phyloP scores from a whole-genome alignment of 306 rosid species.

The Sechiopsis laciniata region DNA sequence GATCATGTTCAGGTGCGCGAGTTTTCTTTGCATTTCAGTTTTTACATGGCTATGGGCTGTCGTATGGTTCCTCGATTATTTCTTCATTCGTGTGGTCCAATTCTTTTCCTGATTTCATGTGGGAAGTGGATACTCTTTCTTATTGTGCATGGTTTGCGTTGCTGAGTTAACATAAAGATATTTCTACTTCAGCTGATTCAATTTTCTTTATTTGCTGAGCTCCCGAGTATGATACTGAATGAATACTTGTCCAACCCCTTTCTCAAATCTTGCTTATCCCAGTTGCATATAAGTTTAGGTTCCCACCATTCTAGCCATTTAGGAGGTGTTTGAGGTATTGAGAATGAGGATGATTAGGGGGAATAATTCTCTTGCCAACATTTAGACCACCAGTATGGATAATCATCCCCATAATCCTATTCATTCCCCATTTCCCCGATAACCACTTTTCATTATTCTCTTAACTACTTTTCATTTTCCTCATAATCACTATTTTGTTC shows the following conservation, averaged over 20 bases:
- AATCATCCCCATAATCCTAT: too few relatives aligned
- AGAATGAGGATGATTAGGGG: too few relatives aligned
- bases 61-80: constrained; percentile 10
- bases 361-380: too few relatives aligned
- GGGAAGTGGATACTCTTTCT: neutral
- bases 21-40: constrained; percentile 13
- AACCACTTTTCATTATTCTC: too few relatives aligned
- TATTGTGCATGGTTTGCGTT: neutral
- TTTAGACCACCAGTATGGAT: too few relatives aligned
- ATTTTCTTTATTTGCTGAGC: neutral
- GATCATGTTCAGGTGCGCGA: constrained; percentile 90
- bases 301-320: neutral
- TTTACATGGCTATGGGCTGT: neutral
- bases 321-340: too few relatives aligned
- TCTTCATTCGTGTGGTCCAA: neutral
- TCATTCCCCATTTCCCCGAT: too few relatives aligned
- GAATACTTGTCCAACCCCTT: too few relatives aligned
- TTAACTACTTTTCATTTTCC: too few relatives aligned
- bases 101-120: constrained; percentile 7
- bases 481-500: too few relatives aligned
- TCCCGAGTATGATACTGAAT: neutral
- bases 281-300: neutral
- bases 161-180: neutral
- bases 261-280: neutral
- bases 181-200: neutral